phyloP scores from a whole-genome alignment of 2,329 filamentous ascomycete species.

The Xylaria sp. region DNA sequence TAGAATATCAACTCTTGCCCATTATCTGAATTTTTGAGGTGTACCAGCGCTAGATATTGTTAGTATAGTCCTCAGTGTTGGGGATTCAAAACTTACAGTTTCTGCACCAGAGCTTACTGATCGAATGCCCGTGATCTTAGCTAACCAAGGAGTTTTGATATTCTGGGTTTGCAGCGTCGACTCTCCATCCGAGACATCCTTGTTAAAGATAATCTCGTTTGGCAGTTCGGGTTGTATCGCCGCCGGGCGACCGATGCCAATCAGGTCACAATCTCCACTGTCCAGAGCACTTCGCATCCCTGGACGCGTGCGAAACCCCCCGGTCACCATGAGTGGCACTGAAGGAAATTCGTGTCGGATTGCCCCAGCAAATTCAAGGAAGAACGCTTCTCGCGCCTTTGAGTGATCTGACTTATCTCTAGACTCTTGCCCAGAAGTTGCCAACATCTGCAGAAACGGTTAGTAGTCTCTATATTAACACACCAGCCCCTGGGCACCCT shows the following conservation, averaged over 20 bases:
- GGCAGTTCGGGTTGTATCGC: neutral
- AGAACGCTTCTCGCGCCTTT: neutral
- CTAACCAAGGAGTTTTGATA: neutral
- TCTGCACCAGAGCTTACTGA: neutral
- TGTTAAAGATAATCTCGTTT: neutral
- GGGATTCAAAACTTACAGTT: neutral
- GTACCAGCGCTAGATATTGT: neutral
- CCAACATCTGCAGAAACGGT: neutral
- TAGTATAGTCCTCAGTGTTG: neutral
- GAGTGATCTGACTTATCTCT: neutral
- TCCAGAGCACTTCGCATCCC: neutral
- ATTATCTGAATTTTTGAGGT: neutral
- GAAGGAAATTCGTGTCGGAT: neutral
- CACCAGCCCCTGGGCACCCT: neutral
- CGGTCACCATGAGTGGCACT: neutral
- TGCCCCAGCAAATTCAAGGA: neutral
- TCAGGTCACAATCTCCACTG: neutral
- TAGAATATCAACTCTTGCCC: too few relatives aligned
- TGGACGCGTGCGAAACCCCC: neutral
- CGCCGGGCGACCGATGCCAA: neutral
- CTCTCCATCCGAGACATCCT: neutral
- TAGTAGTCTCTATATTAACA: neutral
- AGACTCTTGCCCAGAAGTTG: neutral
- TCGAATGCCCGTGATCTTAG: neutral
- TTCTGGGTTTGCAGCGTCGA: neutral